These are phyloP conservation scores for Abelmoschus esculentus DNA, from an alignment of 345 rosid genomes.

Conservation along the genomic window DNA sequence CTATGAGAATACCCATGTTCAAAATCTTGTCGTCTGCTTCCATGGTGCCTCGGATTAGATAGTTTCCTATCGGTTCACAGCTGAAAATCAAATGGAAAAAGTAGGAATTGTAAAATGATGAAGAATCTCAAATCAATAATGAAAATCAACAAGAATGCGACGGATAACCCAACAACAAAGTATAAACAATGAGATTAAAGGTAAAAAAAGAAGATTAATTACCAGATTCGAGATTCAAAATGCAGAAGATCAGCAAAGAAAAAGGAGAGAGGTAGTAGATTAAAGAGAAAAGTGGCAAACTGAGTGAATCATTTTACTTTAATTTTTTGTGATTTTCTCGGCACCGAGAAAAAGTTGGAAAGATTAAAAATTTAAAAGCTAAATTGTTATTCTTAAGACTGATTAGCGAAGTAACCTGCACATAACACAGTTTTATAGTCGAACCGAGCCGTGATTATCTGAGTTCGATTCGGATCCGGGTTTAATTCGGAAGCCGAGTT, in stretches of 20 bases:
- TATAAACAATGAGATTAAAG: background rate
- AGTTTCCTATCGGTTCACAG: background rate
- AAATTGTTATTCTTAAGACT: background rate
- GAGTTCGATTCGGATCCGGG: background rate
- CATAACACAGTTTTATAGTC: background rate
- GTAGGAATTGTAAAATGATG: background rate
- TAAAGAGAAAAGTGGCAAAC: background rate
- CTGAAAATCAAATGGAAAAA: background rate
- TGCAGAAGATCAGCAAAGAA: constrained; percentile 3
- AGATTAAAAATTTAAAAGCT: background rate
- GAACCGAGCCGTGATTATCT: background rate
- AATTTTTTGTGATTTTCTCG: background rate
- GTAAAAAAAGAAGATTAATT: background rate
- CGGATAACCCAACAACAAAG: background rate
- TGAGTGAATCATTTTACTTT: background rate
- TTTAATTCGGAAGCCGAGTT: background rate
- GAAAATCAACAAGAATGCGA: background rate
- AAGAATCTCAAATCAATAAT: background rate
- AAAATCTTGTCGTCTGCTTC: constrained; percentile 53
- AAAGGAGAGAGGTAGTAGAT: background rate
- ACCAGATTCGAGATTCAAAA: constrained; percentile 14
- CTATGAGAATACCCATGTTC: constrained; percentile 49
- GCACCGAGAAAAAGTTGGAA: background rate
- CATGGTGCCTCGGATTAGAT: constrained; percentile 16
- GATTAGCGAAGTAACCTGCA: background rate